These are phyloP conservation scores for Cryoendolithus antarcticus DNA, from an alignment of 2,329 filamentous ascomycete species.

Conservation along the genomic window DNA sequence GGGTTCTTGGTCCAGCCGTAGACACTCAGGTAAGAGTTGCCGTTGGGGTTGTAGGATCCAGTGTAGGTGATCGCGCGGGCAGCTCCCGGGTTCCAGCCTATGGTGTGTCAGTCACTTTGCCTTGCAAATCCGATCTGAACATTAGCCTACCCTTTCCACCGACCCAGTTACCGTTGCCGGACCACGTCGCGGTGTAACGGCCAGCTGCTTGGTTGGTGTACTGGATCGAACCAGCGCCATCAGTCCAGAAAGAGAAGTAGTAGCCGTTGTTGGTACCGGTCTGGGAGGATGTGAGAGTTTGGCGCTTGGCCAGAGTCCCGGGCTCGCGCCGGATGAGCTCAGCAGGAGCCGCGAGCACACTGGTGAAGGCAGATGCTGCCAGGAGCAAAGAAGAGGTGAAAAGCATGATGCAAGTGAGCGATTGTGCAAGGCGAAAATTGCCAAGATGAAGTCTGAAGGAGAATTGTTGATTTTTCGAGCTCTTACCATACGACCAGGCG, in stretches of 20 bases:
- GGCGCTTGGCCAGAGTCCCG: slow-evolving; percentile 5
- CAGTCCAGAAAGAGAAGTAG: slow-evolving; percentile 50
- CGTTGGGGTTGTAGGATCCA: slow-evolving; percentile 34
- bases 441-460: too few species aligned
- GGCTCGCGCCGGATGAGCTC: slow-evolving; percentile 3
- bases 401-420: slow-evolving; percentile 3
- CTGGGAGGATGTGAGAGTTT: slow-evolving; percentile 28
- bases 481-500: too few species aligned
- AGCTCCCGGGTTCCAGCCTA: slow-evolving; percentile 1
- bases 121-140: background rate
- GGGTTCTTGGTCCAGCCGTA: slow-evolving; percentile 44
- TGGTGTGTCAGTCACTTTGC: background rate
- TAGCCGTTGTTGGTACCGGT: slow-evolving; percentile 43
- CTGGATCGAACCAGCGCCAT: slow-evolving; percentile 36
- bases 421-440: too few species aligned
- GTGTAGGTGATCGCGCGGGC: slow-evolving; percentile 36
- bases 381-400: slow-evolving; percentile 4
- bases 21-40: slow-evolving; percentile 41
- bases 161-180: slow-evolving; percentile 39
- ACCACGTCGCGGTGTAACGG: slow-evolving; percentile 35
- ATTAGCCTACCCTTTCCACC: slow-evolving; percentile 35
- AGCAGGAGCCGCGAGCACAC: slow-evolving; percentile 2
- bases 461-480: too few species aligned
- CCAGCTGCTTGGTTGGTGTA: slow-evolving; percentile 44
- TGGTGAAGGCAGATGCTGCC: slow-evolving; percentile 4